Base-by-base conservation (phyloP, 2,329 filamentous ascomycete genomes). In the Gremmenia infestans region DNA sequence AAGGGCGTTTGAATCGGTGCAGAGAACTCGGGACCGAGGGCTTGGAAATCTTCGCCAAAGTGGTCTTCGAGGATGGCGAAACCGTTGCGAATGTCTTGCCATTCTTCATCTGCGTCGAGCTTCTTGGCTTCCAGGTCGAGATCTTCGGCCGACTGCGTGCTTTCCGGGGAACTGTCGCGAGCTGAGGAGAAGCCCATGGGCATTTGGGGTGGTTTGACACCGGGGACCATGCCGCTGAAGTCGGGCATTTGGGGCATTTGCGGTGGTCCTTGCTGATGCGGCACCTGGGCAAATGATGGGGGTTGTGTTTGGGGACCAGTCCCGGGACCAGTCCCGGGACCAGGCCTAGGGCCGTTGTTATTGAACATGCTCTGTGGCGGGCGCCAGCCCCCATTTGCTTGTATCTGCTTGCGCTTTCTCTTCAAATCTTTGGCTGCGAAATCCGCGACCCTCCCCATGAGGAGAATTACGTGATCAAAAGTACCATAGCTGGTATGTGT, bases 381-480 rank as follows among this genome's bases (percentile, higher is more conserved):
- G 48, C 68, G 71, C 59, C 63, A 67, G n/a, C 63, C 68, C 48
- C 64, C 72, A 63, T 82, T 81, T 39, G 76, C 73, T 63, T 82
- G 81, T 55, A 86, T 79, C 7, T 82, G 82, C 65, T 81, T 86
- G 49, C 89, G 75, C 71, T 99, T 99, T 53, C 94, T 81, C 45
- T 81, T 78, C 15, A 91, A 77, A 69, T 97, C 94, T 61, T 82
- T 85, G 1, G 86, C 82, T 2, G 87, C 81, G 70, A 96, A 97
- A 63, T 88, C 84, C 53, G 87, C 82, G 14, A 96, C 77, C 2
- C 94, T 85, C 8, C 85, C 91, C 23, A 97, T 79, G 1, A 97
- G 75, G 4, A 97, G 79, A 46, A 95, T 81, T 4, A 97, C 74
- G 69, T 97, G 91, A 69, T 99, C 94, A 62, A 89, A 91, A 0